phyloP scores from a whole-genome alignment of 352 stramenopile genomes.

The Pythium periplocum region DNA sequence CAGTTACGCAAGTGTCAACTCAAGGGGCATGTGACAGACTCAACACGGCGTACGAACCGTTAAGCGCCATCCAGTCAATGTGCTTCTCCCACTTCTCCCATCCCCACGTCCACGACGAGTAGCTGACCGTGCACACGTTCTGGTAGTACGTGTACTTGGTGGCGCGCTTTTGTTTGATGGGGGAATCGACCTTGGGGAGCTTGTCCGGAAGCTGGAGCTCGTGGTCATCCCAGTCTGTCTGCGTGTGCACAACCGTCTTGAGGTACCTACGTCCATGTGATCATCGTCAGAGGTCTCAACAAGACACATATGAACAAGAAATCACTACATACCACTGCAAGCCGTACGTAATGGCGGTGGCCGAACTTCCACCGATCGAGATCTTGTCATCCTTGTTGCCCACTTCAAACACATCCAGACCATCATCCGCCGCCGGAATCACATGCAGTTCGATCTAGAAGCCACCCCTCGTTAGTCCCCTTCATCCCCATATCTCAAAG shows the following conservation, averaged over 20 bases:
- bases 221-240: constrained; percentile 82
- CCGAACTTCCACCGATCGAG: constrained; percentile 32
- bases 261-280: constrained; percentile 37
- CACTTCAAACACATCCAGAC: constrained; percentile 63
- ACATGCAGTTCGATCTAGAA: constrained; percentile 46
- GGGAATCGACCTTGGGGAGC: constrained; percentile 34
- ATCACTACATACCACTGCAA: constrained; percentile 39
- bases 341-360: constrained; percentile 61
- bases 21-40: neutral
- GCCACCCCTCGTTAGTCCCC: neutral
- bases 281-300: constrained; percentile 1
- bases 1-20: neutral
- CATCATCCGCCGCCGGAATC: constrained; percentile 28
- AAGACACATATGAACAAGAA: neutral
- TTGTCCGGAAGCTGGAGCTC: constrained; percentile 45
- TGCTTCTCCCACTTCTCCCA: constrained; percentile 87
- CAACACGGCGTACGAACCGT: constrained; percentile 28
- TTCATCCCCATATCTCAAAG: no score
- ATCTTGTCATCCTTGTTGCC: constrained; percentile 36
- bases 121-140: constrained; percentile 91
- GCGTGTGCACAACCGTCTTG: constrained; percentile 61
- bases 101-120: constrained; percentile 86
- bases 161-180: constrained; percentile 43
- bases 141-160: constrained; percentile 88
- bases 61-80: constrained; percentile 93